Evolutionary conservation across 306 rosid species (phyloP), one percentile per base, ranked within the genome.

Genomic region (Citrullus colocynthis): DNA sequence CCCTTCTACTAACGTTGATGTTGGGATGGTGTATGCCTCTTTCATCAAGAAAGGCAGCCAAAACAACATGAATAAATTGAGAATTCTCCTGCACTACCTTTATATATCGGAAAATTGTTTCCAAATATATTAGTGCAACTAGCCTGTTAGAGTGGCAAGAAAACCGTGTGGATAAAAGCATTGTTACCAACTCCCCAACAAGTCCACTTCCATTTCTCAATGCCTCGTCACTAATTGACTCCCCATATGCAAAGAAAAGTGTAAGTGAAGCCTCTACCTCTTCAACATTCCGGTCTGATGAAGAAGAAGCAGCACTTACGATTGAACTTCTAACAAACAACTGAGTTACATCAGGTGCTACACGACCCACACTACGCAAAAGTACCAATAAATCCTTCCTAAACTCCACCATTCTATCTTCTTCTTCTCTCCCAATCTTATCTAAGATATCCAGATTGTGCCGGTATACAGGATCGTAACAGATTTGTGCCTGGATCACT

Each of bases 21-120:
- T 89, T 95, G 57, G 90, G 87, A 83, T 95, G 99, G 87, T 87
- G 97, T 86, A 92, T 88, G 54, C 99, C 97, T 83, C 99, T 90
- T 82, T 95, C 99, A 85, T 95, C 99, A 71, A 95, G 99, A 86
- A 92, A 95, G 75, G 92, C 96, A 84, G 92, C 74, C 78, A 95
- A 81, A 77, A 95, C 97, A 88, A 86, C 78, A 34, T 90, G 93
- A 81, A 95, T 89, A 81, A 88, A 90, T 34, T 87, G 97, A 79
- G 90, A 80, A 74, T 89, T 90, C 57, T 95, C 97, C 82, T 89
- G 97, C 67, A 92, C 86, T 80, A 91, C 88, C 90, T 95, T 95
- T 51, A 87, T 72, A 82, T 92, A 95, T 85, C 99, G 88, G 34
- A 92, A 85, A 60, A 92, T 83, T 45, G 99, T 95, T 85, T 95